Evolutionary conservation across 805 yeast genomes (phyloP), one percentile per base, ranked within the genome.

Genomic region (Wickerhamomyces chambardii): DNA sequence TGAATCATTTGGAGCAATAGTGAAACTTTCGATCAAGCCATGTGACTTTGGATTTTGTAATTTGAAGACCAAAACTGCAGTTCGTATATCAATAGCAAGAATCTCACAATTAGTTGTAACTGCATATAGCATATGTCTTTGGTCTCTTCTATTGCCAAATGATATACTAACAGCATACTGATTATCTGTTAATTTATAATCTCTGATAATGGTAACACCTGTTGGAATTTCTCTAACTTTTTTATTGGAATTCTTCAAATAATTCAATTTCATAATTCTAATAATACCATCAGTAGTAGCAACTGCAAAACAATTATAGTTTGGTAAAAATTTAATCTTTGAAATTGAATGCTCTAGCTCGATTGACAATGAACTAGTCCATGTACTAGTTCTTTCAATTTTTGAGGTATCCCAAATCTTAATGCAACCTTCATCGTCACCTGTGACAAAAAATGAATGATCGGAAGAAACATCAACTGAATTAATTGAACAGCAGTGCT

Each of bases 361-460:
- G 2, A 70, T 50, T 1, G 71, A 59, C 6, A 73, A 42, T 8
- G 64, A 54, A 0, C 85, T 67, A 4, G 68, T 59, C 22, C 71
- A 70, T 9, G 70, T 59, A 4, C 77, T 72, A 29, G 80, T 82
- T 36, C 70, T 70, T 35, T 78, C 85, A 27, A 89, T 58, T 38
- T 76, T 73, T 9, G 60, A 47, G 1, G 78, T 56, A 49, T 85
- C 94, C 97, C 97, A 92, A 1, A 90, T 56, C 43, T 75, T 80
- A 28, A 92, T 48, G 2, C 61, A 50, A 0, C 97, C 95, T 21
- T 70, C 69, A 32, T 78, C 82, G 7, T 92, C 84, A 2, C 87
- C 95, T 2, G 92, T 78, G 3, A 86, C 60, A 42, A 90, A 77
- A 43, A 73, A 80, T 17, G 71, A 70, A 14, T 75, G 68, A 21